A percentile compares a stretch with the other conserved stretches of the same genome.
Evolutionary conservation across 371 early-diverging fungal species (phyloP).

Genomic region (Choanephora cucurbitarum): DNA sequence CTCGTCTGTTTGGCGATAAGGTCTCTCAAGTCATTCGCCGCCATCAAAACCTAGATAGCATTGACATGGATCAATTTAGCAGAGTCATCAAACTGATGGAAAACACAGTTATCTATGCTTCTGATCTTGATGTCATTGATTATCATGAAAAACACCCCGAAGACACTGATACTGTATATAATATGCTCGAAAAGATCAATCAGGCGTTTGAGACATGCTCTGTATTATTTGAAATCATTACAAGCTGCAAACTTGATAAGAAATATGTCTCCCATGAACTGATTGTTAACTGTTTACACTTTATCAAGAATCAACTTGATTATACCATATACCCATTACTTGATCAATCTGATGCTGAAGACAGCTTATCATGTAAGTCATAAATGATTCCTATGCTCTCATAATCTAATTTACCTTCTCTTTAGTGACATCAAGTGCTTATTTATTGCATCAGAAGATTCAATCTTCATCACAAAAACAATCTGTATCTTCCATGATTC

Average conservation of each 20-base stretch:
- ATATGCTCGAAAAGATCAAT: background rate
- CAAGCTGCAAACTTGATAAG: slow-evolving; percentile 31
- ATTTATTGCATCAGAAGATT: slow-evolving; percentile 19
- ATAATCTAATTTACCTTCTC: background rate
- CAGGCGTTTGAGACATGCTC: slow-evolving; percentile 30
- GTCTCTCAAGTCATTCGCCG: slow-evolving; percentile 3
- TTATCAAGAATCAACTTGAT: slow-evolving; percentile 33
- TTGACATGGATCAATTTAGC: slow-evolving; percentile 16
- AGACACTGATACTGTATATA: background rate
- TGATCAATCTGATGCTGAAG: slow-evolving; percentile 29
- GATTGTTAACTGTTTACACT: slow-evolving; percentile 33
- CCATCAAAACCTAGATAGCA: slow-evolving; percentile 8
- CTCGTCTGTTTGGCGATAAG: slow-evolving; percentile 9
- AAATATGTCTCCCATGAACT: slow-evolving; percentile 30
- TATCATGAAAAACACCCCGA: slow-evolving; percentile 14
- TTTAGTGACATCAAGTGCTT: slow-evolving; percentile 27
- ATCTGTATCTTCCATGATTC: slow-evolving; percentile 25
- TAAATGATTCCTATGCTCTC: no score
- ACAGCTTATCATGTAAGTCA: slow-evolving; percentile 26
- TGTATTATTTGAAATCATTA: slow-evolving; percentile 31
- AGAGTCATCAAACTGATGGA: slow-evolving; percentile 27
- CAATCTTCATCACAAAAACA: slow-evolving; percentile 18
- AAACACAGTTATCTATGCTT: slow-evolving; percentile 10
- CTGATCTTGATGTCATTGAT: slow-evolving; percentile 23
- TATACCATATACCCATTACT: slow-evolving; percentile 44